Percentiles rank a stretch among this genome's conserved stretches.
Conservation (phyloP, 768 basidiomycete species). For the Porpolomopsis calyptriformis region DNA sequence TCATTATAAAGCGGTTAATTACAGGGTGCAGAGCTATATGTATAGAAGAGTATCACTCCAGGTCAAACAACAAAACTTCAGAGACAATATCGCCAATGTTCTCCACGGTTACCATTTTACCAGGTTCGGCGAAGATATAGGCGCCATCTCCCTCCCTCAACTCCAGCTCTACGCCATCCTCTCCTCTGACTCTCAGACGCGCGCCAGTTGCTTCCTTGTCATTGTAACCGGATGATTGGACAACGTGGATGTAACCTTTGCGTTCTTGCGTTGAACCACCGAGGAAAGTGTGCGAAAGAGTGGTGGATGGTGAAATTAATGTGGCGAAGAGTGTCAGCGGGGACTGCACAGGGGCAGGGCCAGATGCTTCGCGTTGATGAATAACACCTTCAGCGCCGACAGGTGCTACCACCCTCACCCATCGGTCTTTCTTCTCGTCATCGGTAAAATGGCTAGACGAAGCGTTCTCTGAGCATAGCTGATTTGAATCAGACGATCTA, state of each 20-base stretch:
- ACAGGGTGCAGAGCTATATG: too few species aligned
- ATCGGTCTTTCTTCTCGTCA: conserved; percentile 64
- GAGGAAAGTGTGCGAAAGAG: conserved; percentile 8
- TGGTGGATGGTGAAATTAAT: conserved; percentile 30
- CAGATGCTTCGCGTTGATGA: conserved; percentile 51
- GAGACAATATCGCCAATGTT: conserved; percentile 58
- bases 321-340: conserved; percentile 65
- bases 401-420: conserved; percentile 71
- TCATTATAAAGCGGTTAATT: too few species aligned
- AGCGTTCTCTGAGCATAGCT: too few species aligned
- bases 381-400: conserved; percentile 46
- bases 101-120: conserved; percentile 31
- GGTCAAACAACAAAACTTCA: conserved; percentile 75
- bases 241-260: conserved; percentile 77
- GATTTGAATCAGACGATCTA: not conserved
- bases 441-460: conserved; percentile 57
- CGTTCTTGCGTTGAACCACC: conserved; percentile 17
- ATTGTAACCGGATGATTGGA: conserved; percentile 80
- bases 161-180: conserved; percentile 32
- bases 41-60: too few species aligned
- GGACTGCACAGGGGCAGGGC: conserved; percentile 75
- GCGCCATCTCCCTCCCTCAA: conserved; percentile 84
- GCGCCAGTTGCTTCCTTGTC: conserved; percentile 45
- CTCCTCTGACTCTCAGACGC: conserved; percentile 38
- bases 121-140: conserved; percentile 48